Evolutionary conservation across 176 grass and related monocot genomes (phyloP).

Genomic region (Hordeum vulgare): MorexV3_pseudomolecules_assembly NC_058522.1:526508505-526509004

Average conservation of each 20-base stretch:
- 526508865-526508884: neutral
- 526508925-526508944: neutral
- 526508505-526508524: neutral
- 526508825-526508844: neutral
- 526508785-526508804: neutral
- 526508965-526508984: conserved; percentile 1
- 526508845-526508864: neutral
- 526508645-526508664: conserved; percentile 89
- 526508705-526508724: conserved; percentile 52
- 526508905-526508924: neutral
- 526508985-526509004: conserved; percentile 64
- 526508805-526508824: neutral
- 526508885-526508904: neutral
- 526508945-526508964: neutral
- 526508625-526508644: conserved; percentile 97
- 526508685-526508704: conserved; percentile 79
- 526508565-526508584: neutral
- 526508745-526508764: conserved; percentile 19
- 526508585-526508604: neutral
- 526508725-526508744: conserved; percentile 51
- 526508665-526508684: conserved; percentile 58
- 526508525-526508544: neutral
- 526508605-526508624: conserved; percentile 47
- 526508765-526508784: neutral
- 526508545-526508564: neutral